Base-by-base conservation (phyloP, 176 grass and related monocot species). In the Puya raimondii region DNA sequence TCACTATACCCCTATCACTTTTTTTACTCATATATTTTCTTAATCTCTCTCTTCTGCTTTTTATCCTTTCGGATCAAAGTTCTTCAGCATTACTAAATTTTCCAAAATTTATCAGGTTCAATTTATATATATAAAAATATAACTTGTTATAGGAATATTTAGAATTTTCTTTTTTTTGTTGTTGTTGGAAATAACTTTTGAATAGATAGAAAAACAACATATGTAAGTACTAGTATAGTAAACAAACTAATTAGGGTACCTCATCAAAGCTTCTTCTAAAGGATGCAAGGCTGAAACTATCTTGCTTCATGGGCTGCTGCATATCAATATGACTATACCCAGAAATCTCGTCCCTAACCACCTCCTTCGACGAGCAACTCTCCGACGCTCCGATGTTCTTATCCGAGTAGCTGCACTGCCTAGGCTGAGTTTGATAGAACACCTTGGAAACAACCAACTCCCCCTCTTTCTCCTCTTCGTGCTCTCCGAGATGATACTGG, bases 391-490 rank as follows among this genome's bases (percentile, higher is more conserved):
- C 72, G 51, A 21, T 23, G 22, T 50, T 53, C 64, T 50, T 56
- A 16, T 76, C 73, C 47, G 49, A 17, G 51, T 29, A 76, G 50
- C 67, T 76, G 47, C 81, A 87, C 76, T 97, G 93, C 74, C 93
- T 83, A 8, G 89, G 89, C 70, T 97, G 93, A 18, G 93, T 97
- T 78, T 97, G 93, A 68, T 88, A 97, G 76, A 97, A 97, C 53
- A 97, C 90, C 86, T 97, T 97, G 47, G 93, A 97, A 22, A 97
- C 86, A 48, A 92, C 93, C 64, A 97, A 76, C 84, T 97, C 86
- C 29, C 93, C 93, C 10, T 97, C 93, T 29, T 81, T 91, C 81
- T 97, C 93, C 69, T 92, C 93, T 63, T 87, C 76, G 0, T 71
- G 57, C 47, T 82, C 84, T 10, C 89, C 89, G 0, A 97, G 79